These are phyloP conservation scores for Fermentozyma sake DNA, from an alignment of 1,139 yeast genomes.

Conservation along the genomic window DNA sequence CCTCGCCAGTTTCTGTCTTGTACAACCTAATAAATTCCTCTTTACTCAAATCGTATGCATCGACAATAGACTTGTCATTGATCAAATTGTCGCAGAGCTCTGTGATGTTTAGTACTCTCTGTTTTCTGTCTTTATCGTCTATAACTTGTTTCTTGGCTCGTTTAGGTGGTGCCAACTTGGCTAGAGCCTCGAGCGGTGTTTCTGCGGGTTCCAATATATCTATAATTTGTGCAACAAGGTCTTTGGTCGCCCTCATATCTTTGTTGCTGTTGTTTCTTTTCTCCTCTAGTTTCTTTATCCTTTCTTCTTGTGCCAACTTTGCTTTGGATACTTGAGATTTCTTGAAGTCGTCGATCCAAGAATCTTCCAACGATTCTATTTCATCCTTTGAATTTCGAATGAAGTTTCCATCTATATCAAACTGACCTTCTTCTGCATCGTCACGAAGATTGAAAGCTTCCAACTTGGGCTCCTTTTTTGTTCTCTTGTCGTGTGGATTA, in stretches of 20 bases:
- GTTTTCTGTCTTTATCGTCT: slow-evolving; percentile 19
- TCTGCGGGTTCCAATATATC: slow-evolving; percentile 54
- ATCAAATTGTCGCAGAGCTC: slow-evolving; percentile 46
- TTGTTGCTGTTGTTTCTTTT: slow-evolving; percentile 13
- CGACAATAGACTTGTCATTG: slow-evolving; percentile 32
- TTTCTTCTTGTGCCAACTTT: slow-evolving; percentile 31
- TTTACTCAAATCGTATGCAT: slow-evolving; percentile 51
- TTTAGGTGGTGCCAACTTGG: slow-evolving; percentile 29
- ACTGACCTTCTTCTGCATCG: slow-evolving; percentile 57
- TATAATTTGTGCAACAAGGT: slow-evolving; percentile 34
- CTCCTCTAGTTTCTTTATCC: neutral
- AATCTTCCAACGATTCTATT: slow-evolving; percentile 34
- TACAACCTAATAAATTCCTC: slow-evolving; percentile 59
- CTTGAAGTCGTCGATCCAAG: slow-evolving; percentile 44
- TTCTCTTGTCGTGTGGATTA: slow-evolving; percentile 2
- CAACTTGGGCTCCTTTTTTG: slow-evolving; percentile 10
- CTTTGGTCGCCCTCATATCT: slow-evolving; percentile 9
- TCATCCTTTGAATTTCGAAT: slow-evolving; percentile 34
- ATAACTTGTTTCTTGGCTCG: slow-evolving; percentile 11
- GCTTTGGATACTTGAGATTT: slow-evolving; percentile 48
- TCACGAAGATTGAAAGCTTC: slow-evolving; percentile 61
- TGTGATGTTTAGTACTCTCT: slow-evolving; percentile 38
- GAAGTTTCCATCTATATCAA: slow-evolving; percentile 61
- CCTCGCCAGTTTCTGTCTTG: slow-evolving; percentile 46
- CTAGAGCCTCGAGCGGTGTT: slow-evolving; percentile 58